Evolutionary conservation across 805 yeast species (phyloP).

Genomic region (Saccharomycopsis olivae): DNA sequence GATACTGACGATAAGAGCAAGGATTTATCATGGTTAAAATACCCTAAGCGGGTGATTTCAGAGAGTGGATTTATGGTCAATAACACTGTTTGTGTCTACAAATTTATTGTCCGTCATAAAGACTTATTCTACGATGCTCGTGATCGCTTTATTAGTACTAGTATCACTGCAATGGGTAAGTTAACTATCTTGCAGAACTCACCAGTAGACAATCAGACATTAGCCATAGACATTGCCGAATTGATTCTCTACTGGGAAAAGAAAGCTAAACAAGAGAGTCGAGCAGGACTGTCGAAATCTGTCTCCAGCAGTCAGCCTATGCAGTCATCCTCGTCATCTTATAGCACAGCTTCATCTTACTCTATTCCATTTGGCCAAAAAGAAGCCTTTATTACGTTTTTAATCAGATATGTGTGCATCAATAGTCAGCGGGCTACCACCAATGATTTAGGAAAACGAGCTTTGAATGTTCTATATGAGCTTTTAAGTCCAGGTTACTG

Average conservation of each 20-base stretch:
- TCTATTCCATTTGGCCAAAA: constrained; percentile 66
- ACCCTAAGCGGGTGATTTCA: constrained; percentile 86
- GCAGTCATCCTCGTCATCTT: too few species aligned
- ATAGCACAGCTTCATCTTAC: constrained; percentile 39
- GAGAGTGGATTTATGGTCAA: constrained; percentile 68
- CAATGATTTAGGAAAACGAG: constrained; percentile 72
- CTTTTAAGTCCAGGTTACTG: constrained; percentile 66
- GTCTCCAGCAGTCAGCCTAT: constrained; percentile 1
- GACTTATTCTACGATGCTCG: constrained; percentile 77
- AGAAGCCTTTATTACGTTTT: constrained; percentile 82
- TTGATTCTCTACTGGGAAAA: constrained; percentile 80
- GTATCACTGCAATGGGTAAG: constrained; percentile 88
- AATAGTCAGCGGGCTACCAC: constrained; percentile 79
- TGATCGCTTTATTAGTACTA: constrained; percentile 80
- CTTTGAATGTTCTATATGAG: constrained; percentile 64
- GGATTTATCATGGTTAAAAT: constrained; percentile 59
- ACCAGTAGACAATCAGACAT: constrained; percentile 66
- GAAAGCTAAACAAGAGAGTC: constrained; percentile 19
- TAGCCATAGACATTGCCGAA: constrained; percentile 86
- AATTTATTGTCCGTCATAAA: constrained; percentile 77
- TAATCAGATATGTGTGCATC: constrained; percentile 80
- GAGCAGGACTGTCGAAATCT: too few species aligned
- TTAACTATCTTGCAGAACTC: constrained; percentile 70
- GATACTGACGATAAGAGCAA: constrained; percentile 39
- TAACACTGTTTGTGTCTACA: constrained; percentile 82